Base-by-base conservation (phyloP, 148 eudicot species). In the Dianthus caryophyllus region DNA sequence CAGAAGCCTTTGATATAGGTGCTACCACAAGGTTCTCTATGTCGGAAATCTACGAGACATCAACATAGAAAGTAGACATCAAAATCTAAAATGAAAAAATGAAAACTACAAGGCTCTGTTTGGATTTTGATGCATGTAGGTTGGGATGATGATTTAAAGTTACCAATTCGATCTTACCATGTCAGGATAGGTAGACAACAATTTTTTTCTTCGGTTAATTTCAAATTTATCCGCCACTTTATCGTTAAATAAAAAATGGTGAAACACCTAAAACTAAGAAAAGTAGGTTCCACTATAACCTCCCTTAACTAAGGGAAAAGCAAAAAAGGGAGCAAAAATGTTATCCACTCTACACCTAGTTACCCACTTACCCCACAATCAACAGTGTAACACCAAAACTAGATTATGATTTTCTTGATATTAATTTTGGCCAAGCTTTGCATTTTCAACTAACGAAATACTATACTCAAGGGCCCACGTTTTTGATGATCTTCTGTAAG, bases 1-100 rank as follows among this genome's bases (percentile, higher is more conserved):
- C 99, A 66, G 99, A 95, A 70, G 99, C 99, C 80, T 85, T 90
- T 24, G 97, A 90, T 84, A 90, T 90, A 41, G 99, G 97, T 38
- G 97, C 85, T 66, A 95, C 97, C 54, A 90, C 85, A 80, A 95
- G 73, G 72, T 80, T 95, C 67, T 95, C 99, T 69, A 95, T 91
- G 78, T 95, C 94, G 51, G 96, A 80, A 24, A 90, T 72, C 97
- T 95, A 83, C 15, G n/a, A 49, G 49, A 51, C 65, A 51, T 2
- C 36, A 55, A 36, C 54, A 52, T 33, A n/a, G 43, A 25, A 64
- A 69, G 27, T 64, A 75, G 38, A 75, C n/a, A 56, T 8, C 26
- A 69, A 59, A 15, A 51, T 9, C 5, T 63, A 11, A 36, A 69
- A 61, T 30, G 26, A 38, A 59, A 51, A 57, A 61, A 39, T 36